These are phyloP conservation scores for Neurospora sp. DNA, from an alignment of 495 filamentous ascomycete species.

Conservation along the genomic window DNA sequence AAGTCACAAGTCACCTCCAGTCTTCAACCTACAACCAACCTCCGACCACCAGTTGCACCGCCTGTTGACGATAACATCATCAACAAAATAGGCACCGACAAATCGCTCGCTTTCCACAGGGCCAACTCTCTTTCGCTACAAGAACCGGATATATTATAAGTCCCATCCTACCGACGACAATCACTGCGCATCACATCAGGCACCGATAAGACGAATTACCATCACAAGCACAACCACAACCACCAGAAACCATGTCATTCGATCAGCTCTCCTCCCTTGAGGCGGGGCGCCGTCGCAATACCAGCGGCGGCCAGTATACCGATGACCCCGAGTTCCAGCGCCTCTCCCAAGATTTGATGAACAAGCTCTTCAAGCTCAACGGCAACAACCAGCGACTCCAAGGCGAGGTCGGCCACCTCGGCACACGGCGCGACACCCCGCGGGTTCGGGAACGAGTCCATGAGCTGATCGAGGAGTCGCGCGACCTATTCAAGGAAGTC, in stretches of 20 bases:
- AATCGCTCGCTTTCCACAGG: not conserved
- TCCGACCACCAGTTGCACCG: not conserved
- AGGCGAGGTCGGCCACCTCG: conserved; percentile 71
- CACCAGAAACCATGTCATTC: conserved; percentile 63
- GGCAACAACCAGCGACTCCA: conserved; percentile 74
- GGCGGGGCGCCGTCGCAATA: conserved; percentile 38
- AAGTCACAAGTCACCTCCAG: not conserved
- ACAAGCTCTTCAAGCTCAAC: conserved; percentile 78
- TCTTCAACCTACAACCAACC: not conserved
- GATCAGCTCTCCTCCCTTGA: conserved; percentile 77
- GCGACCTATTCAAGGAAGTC: conserved; percentile 79
- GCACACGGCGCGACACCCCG: conserved; percentile 84
- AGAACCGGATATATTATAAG: not conserved
- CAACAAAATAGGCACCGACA: not conserved
- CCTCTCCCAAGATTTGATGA: conserved; percentile 69
- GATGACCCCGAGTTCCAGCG: conserved; percentile 90
- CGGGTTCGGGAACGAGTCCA: conserved; percentile 84
- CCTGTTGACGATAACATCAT: not conserved
- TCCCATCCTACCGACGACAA: not conserved
- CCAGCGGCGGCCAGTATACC: conserved; percentile 50
- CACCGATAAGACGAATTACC: not conserved
- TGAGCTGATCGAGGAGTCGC: conserved; percentile 73
- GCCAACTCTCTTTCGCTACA: not conserved
- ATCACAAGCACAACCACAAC: not conserved
- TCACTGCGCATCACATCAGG: not conserved